phyloP scores from a whole-genome alignment of 805 yeast species.

The Cyberlindnera maclurae region DNA sequence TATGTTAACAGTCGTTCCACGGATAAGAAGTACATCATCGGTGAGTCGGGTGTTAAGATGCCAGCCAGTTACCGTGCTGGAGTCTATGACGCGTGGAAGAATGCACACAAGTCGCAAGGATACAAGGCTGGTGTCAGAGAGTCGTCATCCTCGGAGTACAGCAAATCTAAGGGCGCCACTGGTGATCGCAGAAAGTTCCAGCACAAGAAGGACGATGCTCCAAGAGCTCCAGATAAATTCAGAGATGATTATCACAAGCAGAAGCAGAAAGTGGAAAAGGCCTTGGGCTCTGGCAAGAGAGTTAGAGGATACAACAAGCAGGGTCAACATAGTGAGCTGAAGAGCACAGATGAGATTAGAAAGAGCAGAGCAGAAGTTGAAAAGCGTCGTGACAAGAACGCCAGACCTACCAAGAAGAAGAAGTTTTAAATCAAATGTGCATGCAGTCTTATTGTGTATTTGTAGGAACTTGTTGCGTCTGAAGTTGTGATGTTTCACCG shows the following conservation, averaged over 20 bases:
- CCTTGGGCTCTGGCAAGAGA: conserved; percentile 62
- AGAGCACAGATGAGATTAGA: conserved; percentile 67
- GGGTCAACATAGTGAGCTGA: conserved; percentile 45
- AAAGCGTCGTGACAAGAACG: conserved; percentile 76
- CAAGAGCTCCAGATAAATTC: conserved; percentile 82
- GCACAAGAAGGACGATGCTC: conserved; percentile 73
- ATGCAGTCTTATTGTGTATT: not conserved
- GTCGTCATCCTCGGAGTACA: conserved; percentile 23
- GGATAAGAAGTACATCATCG: conserved; percentile 82
- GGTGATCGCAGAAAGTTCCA: conserved; percentile 47
- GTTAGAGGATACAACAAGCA: conserved; percentile 53
- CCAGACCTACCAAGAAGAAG: conserved; percentile 49
- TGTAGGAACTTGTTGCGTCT: not conserved
- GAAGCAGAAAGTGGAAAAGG: conserved; percentile 73
- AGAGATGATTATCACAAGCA: conserved; percentile 84
- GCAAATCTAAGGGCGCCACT: conserved; percentile 17
- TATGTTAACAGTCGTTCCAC: conserved; percentile 74
- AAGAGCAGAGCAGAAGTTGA: conserved; percentile 66
- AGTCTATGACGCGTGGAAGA: conserved; percentile 86
- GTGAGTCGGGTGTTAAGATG: conserved; percentile 88
- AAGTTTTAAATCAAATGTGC: conserved; percentile 1
- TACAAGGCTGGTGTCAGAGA: conserved; percentile 51
- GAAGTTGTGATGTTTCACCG: conserved; percentile 4
- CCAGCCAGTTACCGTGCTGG: conserved; percentile 93
- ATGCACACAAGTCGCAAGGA: conserved; percentile 51